Conservation (phyloP, 1,284 basidiomycete species). For the Trametes sp. region DNA sequence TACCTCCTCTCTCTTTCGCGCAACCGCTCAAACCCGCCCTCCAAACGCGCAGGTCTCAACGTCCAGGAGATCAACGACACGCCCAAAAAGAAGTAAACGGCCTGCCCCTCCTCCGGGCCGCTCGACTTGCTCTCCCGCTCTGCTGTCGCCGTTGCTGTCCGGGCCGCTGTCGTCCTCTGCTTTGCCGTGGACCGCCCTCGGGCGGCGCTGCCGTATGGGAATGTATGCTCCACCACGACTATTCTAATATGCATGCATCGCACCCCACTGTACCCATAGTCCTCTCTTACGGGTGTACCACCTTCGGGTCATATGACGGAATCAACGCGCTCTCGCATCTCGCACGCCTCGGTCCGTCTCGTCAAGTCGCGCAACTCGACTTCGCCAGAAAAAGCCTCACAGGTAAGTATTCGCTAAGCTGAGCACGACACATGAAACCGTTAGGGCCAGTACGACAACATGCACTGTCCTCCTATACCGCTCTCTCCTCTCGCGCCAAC, state of each 20-base stretch:
- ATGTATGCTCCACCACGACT: conserved; percentile 32
- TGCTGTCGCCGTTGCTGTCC: conserved; percentile 13
- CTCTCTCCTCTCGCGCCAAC: neutral
- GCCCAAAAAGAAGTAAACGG: conserved; percentile 72
- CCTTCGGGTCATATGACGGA: conserved; percentile 21
- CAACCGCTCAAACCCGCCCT: neutral
- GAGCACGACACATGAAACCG: conserved; percentile 13
- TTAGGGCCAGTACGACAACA: conserved; percentile 2
- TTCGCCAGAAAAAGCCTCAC: neutral
- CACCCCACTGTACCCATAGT: conserved; percentile 26
- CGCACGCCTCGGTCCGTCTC: neutral
- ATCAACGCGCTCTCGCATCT: conserved; percentile 7
- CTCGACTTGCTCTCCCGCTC: conserved; percentile 14
- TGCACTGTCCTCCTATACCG: conserved; percentile 6
- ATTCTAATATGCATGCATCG: conserved; percentile 33
- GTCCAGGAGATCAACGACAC: conserved; percentile 71
- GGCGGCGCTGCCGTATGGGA: conserved; percentile 25
- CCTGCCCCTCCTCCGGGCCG: neutral
- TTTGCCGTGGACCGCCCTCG: conserved; percentile 12
- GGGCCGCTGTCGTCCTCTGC: conserved; percentile 11
- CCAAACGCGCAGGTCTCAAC: conserved; percentile 56
- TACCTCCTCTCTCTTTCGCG: neutral
- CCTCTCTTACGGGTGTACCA: conserved; percentile 18
- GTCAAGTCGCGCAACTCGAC: neutral
- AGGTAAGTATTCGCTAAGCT: conserved; percentile 13